Percentiles rank a stretch among this genome's conserved stretches.
phyloP scores from a whole-genome alignment of 176 grass and related monocot genomes.

The Lolium multiflorum region DNA sequence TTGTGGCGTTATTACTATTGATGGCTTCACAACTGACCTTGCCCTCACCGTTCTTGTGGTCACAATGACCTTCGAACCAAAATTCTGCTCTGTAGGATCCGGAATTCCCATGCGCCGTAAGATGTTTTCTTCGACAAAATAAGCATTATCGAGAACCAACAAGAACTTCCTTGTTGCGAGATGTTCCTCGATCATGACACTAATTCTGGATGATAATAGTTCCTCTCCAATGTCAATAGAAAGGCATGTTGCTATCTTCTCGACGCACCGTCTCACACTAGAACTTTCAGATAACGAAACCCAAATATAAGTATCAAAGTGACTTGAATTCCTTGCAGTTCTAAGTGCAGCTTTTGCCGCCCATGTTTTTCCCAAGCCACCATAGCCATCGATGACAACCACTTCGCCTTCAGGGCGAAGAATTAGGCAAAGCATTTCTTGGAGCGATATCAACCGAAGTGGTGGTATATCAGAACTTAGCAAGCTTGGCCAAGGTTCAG shows the following conservation, averaged over 20 bases:
- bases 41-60: constrained; percentile 25
- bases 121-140: constrained; percentile 43
- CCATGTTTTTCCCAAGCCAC: constrained; percentile 50
- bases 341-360: constrained; percentile 27
- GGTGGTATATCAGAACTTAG: background rate
- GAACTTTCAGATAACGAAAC: constrained; percentile 3
- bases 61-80: constrained; percentile 43
- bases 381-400: constrained; percentile 25
- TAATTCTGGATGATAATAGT: background rate
- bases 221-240: background rate
- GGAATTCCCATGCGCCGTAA: constrained; percentile 34
- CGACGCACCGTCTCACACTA: background rate
- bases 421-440: background rate
- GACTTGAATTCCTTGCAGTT: background rate
- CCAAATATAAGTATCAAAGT: constrained; percentile 28
- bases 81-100: background rate
- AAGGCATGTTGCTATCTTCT: constrained; percentile 38
- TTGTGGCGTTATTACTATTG: constrained; percentile 13
- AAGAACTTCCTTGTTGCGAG: constrained; percentile 24
- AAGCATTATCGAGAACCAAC: constrained; percentile 53
- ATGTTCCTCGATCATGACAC: background rate
- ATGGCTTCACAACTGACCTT: background rate
- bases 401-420: background rate
- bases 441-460: background rate
- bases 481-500: too few species aligned